Conservation (phyloP, 2,329 filamentous ascomycete species). For the Ophiostoma perfectum region DNA sequence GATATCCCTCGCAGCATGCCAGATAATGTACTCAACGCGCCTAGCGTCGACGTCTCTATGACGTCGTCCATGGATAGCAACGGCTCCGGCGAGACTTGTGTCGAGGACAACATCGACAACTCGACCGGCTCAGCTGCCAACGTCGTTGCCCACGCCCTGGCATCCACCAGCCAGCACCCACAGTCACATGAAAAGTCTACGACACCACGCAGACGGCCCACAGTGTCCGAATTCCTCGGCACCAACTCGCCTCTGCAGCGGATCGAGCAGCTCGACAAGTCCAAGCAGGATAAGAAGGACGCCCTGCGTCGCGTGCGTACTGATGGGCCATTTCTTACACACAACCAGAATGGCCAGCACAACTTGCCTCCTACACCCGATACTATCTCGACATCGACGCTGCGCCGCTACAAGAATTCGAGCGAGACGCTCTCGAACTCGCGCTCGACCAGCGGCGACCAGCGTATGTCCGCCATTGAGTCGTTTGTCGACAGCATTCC, state of each 20-base stretch:
- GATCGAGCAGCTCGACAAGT: constrained; percentile 36
- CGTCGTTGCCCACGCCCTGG: constrained; percentile 19
- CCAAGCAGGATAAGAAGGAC: constrained; percentile 45
- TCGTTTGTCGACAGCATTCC: constrained; percentile 19
- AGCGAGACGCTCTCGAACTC: constrained; percentile 42
- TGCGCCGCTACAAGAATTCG: constrained; percentile 47
- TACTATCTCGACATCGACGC: constrained; percentile 53
- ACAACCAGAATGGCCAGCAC: constrained; percentile 40
- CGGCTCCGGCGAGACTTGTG: constrained; percentile 4
- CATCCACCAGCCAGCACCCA: constrained; percentile 5
- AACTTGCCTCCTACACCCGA: constrained; percentile 54
- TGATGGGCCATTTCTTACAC: constrained; percentile 39
- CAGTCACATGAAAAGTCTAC: background rate
- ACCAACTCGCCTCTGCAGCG: constrained; percentile 46
- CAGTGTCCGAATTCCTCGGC: constrained; percentile 44
- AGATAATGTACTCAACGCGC: background rate
- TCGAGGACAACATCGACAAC: constrained; percentile 22
- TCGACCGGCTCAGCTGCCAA: constrained; percentile 22
- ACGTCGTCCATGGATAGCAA: background rate
- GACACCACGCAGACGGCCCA: constrained; percentile 30
- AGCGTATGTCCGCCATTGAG: constrained; percentile 17
- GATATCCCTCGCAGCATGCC: constrained; percentile 20
- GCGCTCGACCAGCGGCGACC: constrained; percentile 25
- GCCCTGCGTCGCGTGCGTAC: constrained; percentile 46
- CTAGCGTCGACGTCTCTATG: constrained; percentile 5